Percentiles rank a stretch among this genome's conserved stretches.
Conservation (phyloP, 2,329 filamentous ascomycete species). For the Ophiostoma sp. region DNA sequence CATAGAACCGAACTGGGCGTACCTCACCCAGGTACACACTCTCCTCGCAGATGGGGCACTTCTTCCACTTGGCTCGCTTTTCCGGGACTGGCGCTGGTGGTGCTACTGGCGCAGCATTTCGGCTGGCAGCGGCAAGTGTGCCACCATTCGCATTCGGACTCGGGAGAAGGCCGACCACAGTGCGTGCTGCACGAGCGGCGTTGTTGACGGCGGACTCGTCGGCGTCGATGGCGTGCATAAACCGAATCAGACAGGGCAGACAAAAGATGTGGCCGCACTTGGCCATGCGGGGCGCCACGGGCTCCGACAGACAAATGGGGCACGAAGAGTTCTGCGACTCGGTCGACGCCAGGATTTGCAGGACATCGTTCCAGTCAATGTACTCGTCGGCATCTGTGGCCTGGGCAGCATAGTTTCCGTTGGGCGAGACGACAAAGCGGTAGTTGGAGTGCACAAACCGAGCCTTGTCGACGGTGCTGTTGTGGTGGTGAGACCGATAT, state of each 20-base stretch:
- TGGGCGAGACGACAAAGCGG: constrained; percentile 88
- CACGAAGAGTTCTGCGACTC: constrained; percentile 87
- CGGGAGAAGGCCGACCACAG: not conserved
- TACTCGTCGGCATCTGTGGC: constrained; percentile 84
- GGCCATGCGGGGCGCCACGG: constrained; percentile 93
- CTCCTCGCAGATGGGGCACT: constrained; percentile 95
- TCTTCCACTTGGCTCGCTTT: constrained; percentile 64
- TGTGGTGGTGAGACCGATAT: constrained; percentile 78
- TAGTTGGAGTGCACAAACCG: constrained; percentile 94
- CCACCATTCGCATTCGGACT: constrained; percentile 58
- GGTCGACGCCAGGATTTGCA: constrained; percentile 88
- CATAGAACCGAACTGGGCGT: constrained; percentile 85
- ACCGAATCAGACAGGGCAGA: constrained; percentile 86
- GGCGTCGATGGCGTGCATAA: constrained; percentile 81
- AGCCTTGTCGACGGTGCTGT: constrained; percentile 75
- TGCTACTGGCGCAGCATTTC: constrained; percentile 12
- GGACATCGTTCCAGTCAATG: constrained; percentile 84
- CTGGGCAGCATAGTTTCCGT: constrained; percentile 75
- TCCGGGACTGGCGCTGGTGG: not conserved
- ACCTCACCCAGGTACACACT: constrained; percentile 89
- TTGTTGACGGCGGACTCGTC: constrained; percentile 50
- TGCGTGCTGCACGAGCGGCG: not conserved
- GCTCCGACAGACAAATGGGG: constrained; percentile 90
- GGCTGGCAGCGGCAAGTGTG: not conserved
- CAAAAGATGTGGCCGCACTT: constrained; percentile 98